Base-by-base conservation (phyloP, 2,329 filamentous ascomycete genomes). In the Rhytidhysteron rufulum region DNA sequence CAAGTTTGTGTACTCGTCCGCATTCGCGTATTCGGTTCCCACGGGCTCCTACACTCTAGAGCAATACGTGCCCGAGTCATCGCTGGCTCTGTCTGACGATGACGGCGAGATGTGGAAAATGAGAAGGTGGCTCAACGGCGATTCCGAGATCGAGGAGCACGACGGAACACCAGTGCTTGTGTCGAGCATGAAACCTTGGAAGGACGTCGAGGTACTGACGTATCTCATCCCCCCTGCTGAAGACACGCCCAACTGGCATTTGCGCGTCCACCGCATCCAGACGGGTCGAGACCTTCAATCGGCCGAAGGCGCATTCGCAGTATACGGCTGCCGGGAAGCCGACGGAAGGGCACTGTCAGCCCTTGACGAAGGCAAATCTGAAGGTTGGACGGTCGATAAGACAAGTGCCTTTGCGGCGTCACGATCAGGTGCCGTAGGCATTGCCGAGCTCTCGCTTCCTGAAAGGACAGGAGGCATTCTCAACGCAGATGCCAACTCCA, bases 61-160 rank as follows among this genome's bases (percentile, higher is more conserved):
- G 60, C 85, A 88, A 55, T 86, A 83, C 57, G 83, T 85, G 0
- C 77, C 87, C 1, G 85, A 87, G 41, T 86, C 82, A 4, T 83
- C 87, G 53, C 75, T 91, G 2, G 85, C 85, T 1, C 67, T 91
- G 2, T 88, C 84, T 1, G 85, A 88, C 51, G 86, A 89, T 59
- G 82, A 77, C 16, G 86, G 85, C 25, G 85, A 89, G 62, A 79
- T 82, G 48, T 91, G 86, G 86, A 86, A 88, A 63, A 80, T 85
- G 41, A 74, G 86, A n/a, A 70, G 85, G 24, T 69, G 82, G 18
- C 83, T 79, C n/a, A 71, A 81, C 27, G 60, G 57, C 33, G 78
- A 85, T 50, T 77, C 82, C 0, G 71, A 70, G 1, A 75, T 89
- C 40, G 77, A 85, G 51, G 66, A 72, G 11, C 71, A 76, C 13